These are phyloP conservation scores for Nitzschia inconspicua DNA, from an alignment of 108 stramenopile species.

Conservation along the genomic window DNA sequence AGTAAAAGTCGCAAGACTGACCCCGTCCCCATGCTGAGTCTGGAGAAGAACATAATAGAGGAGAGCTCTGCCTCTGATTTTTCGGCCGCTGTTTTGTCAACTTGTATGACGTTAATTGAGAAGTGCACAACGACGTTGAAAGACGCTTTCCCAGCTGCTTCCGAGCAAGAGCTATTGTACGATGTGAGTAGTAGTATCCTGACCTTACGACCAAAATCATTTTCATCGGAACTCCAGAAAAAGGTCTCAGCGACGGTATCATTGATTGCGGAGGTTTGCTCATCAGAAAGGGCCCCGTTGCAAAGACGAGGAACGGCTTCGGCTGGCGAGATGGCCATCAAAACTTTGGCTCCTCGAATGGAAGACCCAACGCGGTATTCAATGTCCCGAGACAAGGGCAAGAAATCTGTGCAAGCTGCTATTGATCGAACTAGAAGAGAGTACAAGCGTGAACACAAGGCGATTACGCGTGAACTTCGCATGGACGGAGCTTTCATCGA, in stretches of 20 bases:
- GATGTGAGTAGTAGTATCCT: slow-evolving; percentile 56
- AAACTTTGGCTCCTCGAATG: slow-evolving; percentile 86
- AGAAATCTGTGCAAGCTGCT: slow-evolving; percentile 77
- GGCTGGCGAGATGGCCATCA: slow-evolving; percentile 42
- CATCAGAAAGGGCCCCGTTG: slow-evolving; percentile 45
- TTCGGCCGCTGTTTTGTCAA: slow-evolving; percentile 34
- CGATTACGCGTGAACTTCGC: slow-evolving; percentile 87
- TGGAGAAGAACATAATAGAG: slow-evolving; percentile 52
- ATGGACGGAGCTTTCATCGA: slow-evolving; percentile 84
- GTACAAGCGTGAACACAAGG: slow-evolving; percentile 95
- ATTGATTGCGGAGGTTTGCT: slow-evolving; percentile 27
- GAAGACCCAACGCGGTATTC: slow-evolving; percentile 81
- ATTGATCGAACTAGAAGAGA: slow-evolving; percentile 86
- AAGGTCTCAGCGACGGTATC: slow-evolving; percentile 40
- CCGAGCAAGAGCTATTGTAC: slow-evolving; percentile 56
- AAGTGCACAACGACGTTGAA: slow-evolving; percentile 25
- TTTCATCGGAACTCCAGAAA: slow-evolving; percentile 40
- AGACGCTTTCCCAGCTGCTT: slow-evolving; percentile 33
- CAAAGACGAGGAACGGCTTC: slow-evolving; percentile 45
- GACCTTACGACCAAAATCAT: slow-evolving; percentile 41
- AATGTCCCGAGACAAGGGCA: slow-evolving; percentile 91
- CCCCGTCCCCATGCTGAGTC: slow-evolving; percentile 16
- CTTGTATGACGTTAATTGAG: slow-evolving; percentile 48
- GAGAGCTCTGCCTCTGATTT: slow-evolving; percentile 9
- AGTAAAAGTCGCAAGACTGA: too few relatives aligned